A percentile compares a stretch with the other conserved stretches of the same genome.
phyloP scores from a whole-genome alignment of 306 rosid genomes.

The Benincasa hispida region DNA sequence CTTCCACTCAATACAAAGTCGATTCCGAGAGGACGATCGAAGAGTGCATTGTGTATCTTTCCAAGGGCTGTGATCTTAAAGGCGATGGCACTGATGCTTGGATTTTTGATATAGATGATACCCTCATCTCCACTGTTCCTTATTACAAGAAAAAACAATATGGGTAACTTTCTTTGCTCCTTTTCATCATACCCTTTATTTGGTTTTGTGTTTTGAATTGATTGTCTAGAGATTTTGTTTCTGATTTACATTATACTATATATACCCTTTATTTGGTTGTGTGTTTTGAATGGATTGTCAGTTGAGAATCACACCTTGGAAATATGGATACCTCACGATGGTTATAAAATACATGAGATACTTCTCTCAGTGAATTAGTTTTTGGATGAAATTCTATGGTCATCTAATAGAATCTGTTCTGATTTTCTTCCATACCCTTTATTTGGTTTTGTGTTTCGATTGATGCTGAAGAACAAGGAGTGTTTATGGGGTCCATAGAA shows the following conservation, averaged over 20 bases:
- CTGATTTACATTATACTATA: background rate
- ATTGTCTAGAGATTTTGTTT: background rate
- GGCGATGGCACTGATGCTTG: slow-evolving; percentile 54
- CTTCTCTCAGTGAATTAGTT: too few species aligned
- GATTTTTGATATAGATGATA: slow-evolving; percentile 65
- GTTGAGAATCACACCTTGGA: too few species aligned
- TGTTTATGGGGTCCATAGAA: too few species aligned
- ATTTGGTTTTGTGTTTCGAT: too few species aligned
- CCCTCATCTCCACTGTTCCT: slow-evolving; percentile 45
- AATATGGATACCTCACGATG: too few species aligned
- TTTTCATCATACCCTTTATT: background rate
- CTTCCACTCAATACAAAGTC: slow-evolving; percentile 40
- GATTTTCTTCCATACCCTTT: too few species aligned
- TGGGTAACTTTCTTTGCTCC: slow-evolving; percentile 20
- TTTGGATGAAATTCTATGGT: too few species aligned
- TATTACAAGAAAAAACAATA: slow-evolving; percentile 32
- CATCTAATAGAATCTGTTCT: too few species aligned
- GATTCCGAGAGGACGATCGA: slow-evolving; percentile 33
- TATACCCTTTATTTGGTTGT: background rate
- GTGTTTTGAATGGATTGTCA: background rate
- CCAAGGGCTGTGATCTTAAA: slow-evolving; percentile 35
- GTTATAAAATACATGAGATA: too few species aligned
- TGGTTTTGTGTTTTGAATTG: background rate
- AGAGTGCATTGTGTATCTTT: slow-evolving; percentile 34
- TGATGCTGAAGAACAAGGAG: too few species aligned